phyloP scores from a whole-genome alignment of 2,329 filamentous ascomycete genomes.

The Lachnellula willkommii region DNA sequence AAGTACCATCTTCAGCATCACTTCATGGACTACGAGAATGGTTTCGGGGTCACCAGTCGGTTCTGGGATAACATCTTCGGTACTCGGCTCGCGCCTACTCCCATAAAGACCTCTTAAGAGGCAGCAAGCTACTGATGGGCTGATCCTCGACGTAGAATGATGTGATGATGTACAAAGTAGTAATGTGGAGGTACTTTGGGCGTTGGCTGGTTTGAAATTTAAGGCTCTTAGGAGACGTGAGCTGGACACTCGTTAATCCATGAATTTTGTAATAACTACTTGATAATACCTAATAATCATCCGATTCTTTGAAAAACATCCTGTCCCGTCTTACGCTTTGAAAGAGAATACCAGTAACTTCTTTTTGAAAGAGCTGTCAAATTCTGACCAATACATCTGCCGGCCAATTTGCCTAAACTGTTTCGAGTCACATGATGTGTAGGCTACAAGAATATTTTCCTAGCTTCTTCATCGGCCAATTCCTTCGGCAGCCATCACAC shows the following conservation, averaged over 20 bases:
- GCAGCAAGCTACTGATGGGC: conserved; percentile 1
- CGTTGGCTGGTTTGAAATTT: conserved; percentile 10
- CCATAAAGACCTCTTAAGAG: conserved; percentile 20
- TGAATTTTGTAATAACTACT: conserved; percentile 3
- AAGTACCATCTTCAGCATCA: conserved; percentile 97
- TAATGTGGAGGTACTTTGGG: conserved; percentile 8
- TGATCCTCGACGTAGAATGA: conserved; percentile 10
- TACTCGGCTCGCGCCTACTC: conserved; percentile 60
- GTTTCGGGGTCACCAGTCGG: conserved; percentile 90
- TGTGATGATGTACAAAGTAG: conserved; percentile 20
- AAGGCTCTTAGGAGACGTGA: conserved; percentile 5
- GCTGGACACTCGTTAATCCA: conserved; percentile 14
- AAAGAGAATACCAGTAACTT: not conserved
- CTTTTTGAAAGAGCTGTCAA: not conserved
- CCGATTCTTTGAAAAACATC: not conserved
- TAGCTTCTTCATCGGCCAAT: not conserved
- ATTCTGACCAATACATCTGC: too few species aligned
- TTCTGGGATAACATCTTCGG: conserved; percentile 96
- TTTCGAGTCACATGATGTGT: not conserved
- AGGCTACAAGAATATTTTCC: not conserved
- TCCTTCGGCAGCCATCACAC: not conserved
- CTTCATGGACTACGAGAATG: conserved; percentile 96
- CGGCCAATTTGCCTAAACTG: not conserved
- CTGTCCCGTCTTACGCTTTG: not conserved
- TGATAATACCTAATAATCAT: conserved; percentile 19